phyloP scores from a whole-genome alignment of 2,329 filamentous ascomycete species.

The Fusarium phyllophilum region DNA sequence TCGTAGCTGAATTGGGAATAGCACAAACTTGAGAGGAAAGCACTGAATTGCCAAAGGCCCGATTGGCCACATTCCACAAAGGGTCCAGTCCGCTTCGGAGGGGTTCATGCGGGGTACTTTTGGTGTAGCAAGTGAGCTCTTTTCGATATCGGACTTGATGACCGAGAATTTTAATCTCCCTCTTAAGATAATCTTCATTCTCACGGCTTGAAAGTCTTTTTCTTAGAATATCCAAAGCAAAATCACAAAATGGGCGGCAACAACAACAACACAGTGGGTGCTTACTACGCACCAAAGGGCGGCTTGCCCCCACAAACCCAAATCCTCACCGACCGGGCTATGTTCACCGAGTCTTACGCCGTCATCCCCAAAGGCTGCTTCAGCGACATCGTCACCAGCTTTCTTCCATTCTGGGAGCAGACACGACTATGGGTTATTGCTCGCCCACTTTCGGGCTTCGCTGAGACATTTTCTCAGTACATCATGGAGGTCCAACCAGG shows the following conservation, averaged over 20 bases:
- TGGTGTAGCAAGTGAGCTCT: neutral
- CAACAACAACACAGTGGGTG: constrained; percentile 1
- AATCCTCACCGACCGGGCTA: constrained; percentile 25
- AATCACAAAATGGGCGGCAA: constrained; percentile 4
- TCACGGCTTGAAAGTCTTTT: neutral
- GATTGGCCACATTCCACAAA: neutral
- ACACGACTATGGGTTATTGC: constrained; percentile 28
- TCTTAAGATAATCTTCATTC: neutral
- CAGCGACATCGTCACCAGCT: constrained; percentile 32
- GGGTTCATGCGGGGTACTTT: constrained; percentile 2
- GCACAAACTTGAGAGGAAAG: neutral
- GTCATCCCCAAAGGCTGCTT: constrained; percentile 31
- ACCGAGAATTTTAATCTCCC: neutral
- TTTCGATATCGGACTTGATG: neutral
- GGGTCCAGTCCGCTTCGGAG: neutral
- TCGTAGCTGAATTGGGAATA: neutral
- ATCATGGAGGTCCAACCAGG: constrained; percentile 28
- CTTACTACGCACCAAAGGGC: constrained; percentile 28
- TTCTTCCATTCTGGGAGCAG: constrained; percentile 26
- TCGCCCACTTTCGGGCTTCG: constrained; percentile 23
- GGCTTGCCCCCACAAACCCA: constrained; percentile 27
- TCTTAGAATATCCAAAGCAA: neutral
- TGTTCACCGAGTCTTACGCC: constrained; percentile 32
- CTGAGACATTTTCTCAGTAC: constrained; percentile 29
- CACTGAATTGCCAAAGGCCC: neutral